A percentile compares a stretch with the other conserved stretches of the same genome.
These are phyloP conservation scores for Brassica balearica DNA, from an alignment of 441 rosid genomes.

Conservation along the genomic window DNA sequence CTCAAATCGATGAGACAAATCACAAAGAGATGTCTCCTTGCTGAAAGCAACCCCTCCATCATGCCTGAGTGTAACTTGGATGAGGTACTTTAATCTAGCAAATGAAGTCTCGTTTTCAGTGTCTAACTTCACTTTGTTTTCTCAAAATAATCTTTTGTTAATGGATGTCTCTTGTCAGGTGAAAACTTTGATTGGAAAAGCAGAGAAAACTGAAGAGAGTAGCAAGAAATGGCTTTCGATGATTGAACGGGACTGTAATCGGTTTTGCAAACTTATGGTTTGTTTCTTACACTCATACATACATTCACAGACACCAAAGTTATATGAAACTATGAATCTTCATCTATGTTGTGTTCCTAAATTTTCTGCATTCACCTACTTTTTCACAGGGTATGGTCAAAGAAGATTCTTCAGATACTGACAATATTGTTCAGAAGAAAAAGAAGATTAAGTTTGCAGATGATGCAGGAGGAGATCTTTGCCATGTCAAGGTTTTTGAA, in stretches of 20 bases:
- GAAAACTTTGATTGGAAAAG: constrained; percentile 55
- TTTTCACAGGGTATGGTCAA: constrained; percentile 59
- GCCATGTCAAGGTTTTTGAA: constrained; percentile 73
- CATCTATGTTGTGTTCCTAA: not conserved
- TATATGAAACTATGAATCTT: not conserved
- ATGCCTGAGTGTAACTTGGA: constrained; percentile 52
- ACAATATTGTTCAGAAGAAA: constrained; percentile 49
- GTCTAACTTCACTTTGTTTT: constrained; percentile 12
- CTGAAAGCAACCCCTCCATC: constrained; percentile 45
- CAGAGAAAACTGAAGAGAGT: constrained; percentile 68
- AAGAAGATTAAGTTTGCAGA: constrained; percentile 87
- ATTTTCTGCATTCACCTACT: constrained; percentile 20
- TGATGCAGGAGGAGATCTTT: constrained; percentile 85
- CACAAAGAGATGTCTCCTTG: constrained; percentile 55
- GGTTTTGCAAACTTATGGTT: constrained; percentile 97
- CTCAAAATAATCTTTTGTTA: not conserved
- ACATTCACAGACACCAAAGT: not conserved
- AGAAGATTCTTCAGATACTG: constrained; percentile 43
- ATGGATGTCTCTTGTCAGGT: constrained; percentile 49
- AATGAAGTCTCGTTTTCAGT: not conserved
- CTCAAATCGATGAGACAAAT: constrained; percentile 69
- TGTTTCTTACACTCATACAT: constrained; percentile 40
- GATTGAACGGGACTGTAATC: constrained; percentile 76
- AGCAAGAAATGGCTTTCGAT: constrained; percentile 68
- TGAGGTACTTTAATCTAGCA: constrained; percentile 57